Conservation (phyloP, 2,329 filamentous ascomycete genomes). For the Rugonectria rugulosa region DNA sequence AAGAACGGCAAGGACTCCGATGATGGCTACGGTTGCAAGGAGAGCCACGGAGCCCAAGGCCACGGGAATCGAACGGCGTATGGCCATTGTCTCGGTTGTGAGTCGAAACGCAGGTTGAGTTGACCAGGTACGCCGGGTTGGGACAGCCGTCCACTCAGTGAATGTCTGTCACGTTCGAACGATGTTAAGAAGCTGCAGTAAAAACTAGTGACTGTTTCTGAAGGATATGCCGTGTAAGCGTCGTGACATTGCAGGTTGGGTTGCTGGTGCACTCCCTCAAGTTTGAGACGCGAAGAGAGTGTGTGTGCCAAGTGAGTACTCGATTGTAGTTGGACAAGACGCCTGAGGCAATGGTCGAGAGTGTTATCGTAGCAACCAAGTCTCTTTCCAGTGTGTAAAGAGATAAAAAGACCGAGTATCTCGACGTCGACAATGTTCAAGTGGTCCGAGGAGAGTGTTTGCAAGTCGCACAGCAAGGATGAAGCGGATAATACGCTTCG, state of each 20-base stretch:
- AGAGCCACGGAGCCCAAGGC: conserved; percentile 32
- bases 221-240: conserved; percentile 1
- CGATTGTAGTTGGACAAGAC: background rate
- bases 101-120: conserved; percentile 4
- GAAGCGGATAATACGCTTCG: background rate
- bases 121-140: conserved; percentile 17
- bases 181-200: background rate
- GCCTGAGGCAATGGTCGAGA: background rate
- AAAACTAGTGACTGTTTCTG: background rate
- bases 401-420: background rate
- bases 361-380: background rate
- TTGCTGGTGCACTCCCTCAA: background rate
- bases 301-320: background rate
- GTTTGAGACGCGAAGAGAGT: background rate
- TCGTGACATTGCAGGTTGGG: conserved; percentile 8
- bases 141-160: conserved; percentile 12
- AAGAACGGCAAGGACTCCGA: conserved; percentile 32
- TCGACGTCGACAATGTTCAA: background rate
- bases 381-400: background rate
- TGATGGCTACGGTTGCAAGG: conserved; percentile 30
- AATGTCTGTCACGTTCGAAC: background rate
- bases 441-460: background rate
- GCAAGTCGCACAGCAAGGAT: background rate
- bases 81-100: conserved; percentile 21
- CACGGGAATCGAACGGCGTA: conserved; percentile 31